A percentile compares a stretch with the other conserved stretches of the same genome.
Evolutionary conservation across 2,329 filamentous ascomycete species (phyloP).

Genomic region (Aureobasidium melanogenum): DNA sequence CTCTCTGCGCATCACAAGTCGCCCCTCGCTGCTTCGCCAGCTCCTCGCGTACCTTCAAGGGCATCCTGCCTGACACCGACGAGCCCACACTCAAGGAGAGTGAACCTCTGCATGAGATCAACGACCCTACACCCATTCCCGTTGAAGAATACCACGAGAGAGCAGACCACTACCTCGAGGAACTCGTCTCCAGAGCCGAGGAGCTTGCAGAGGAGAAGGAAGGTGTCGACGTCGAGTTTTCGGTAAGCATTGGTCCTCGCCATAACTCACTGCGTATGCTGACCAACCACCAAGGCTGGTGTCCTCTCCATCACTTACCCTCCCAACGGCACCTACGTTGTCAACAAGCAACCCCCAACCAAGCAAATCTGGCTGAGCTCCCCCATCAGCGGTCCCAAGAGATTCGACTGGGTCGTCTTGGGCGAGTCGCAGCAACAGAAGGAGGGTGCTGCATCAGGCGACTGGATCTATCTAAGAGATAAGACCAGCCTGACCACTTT

Average conservation of each 20-base stretch:
- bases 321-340: constrained; percentile 70
- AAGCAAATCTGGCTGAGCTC: constrained; percentile 96
- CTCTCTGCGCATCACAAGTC: constrained; percentile 8
- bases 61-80: constrained; percentile 34
- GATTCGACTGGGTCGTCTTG: constrained; percentile 77
- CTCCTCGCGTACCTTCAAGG: constrained; percentile 14
- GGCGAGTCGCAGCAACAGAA: constrained; percentile 70
- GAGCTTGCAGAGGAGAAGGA: constrained; percentile 61
- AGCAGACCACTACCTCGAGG: constrained; percentile 65
- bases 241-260: constrained; percentile 43
- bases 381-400: constrained; percentile 82
- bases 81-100: constrained; percentile 33
- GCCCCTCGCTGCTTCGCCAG: constrained; percentile 10
- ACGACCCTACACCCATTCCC: constrained; percentile 55
- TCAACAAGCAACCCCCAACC: constrained; percentile 98
- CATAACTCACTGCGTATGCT: neutral
- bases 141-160: constrained; percentile 67
- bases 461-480: constrained; percentile 85
- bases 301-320: constrained; percentile 70
- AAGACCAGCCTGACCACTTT: constrained; percentile 65
- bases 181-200: constrained; percentile 55
- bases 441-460: constrained; percentile 61
- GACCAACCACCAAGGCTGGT: constrained; percentile 53
- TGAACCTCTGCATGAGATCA: constrained; percentile 29
- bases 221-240: constrained; percentile 81